Base-by-base conservation (phyloP, 495 filamentous ascomycete species). In the Penicillium bialowiezense region DNA sequence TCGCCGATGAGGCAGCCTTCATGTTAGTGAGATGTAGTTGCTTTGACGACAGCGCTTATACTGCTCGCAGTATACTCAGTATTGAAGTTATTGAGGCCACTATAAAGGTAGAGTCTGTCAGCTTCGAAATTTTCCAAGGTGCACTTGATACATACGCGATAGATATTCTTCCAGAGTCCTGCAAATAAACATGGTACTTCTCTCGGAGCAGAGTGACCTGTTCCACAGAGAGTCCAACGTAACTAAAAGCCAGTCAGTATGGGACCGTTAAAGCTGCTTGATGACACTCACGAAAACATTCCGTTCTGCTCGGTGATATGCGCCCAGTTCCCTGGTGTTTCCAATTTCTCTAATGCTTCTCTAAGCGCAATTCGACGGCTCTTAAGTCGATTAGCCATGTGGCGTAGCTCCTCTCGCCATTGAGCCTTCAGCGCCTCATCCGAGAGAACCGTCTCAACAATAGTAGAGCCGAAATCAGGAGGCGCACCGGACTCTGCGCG, bases 281-380 rank as follows among this genome's bases (percentile, higher is more conserved):
- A 2, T 24, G 3, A 33, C 2, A 43, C 54, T 48, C 26, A 57
- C 54, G 54, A 57, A 28, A 57, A 57, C 54, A 57, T 57, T 13
- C 54, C 54, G 19, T 46, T 52, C 44, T 57, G 54, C 0, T 57
- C 44, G 28, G 54, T 57, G 28, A 57, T 41, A 38, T 52, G 45
- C 15, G 18, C 15, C 54, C 54, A 57, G 12, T 45, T 23, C 5
- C 54, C 54, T 15, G 54, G 54, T 10, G 54, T 57, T 20, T 29
- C 36, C 44, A 57, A 38, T 3, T 42, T 35, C 44, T 52, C 54
- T 36, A 57, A 33, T 5, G 2, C 32, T 8, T 46, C 36, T 12
- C 50, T 57, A 0, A 57, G 41, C 14, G 32, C 29, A 15, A 15
- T 1, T 29, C 54, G 44, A 35, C 54, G 49, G 13, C 9, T 4